Evolutionary conservation across 768 basidiomycete species (phyloP).

Genomic region (Boletellus ananas): DNA sequence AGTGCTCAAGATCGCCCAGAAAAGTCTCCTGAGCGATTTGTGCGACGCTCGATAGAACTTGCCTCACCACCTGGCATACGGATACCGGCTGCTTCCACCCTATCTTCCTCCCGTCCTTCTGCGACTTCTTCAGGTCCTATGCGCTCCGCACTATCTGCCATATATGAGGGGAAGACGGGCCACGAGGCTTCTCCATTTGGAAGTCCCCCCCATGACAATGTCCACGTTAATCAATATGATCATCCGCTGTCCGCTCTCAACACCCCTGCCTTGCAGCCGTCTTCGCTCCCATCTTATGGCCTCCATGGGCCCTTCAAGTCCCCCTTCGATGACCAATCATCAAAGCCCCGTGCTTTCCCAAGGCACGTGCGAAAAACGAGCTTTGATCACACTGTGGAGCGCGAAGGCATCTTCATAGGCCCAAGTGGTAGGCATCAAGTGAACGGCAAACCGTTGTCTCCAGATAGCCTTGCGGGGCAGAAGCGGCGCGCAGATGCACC

Average conservation of each 20-base stretch:
- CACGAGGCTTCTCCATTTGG: conserved; percentile 36
- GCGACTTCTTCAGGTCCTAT: conserved; percentile 37
- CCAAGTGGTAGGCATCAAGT: conserved; percentile 74
- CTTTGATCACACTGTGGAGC: conserved; percentile 87
- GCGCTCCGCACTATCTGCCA: conserved; percentile 43
- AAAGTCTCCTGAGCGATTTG: conserved; percentile 26
- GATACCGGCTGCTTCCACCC: conserved; percentile 41
- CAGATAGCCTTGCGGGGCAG: conserved; percentile 61
- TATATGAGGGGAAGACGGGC: conserved; percentile 44
- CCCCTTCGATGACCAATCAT: conserved; percentile 30
- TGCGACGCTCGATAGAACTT: conserved; percentile 20
- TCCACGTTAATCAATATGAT: conserved; percentile 34
- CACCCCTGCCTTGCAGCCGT: conserved; percentile 55
- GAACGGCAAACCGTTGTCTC: conserved; percentile 68
- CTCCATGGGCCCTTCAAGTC: conserved; percentile 51
- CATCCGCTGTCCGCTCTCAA: conserved; percentile 39
- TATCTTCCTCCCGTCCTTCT: conserved; percentile 46
- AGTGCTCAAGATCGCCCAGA: conserved; percentile 23
- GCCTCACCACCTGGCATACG: conserved; percentile 32
- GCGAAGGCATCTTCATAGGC: conserved; percentile 55
- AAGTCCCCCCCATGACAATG: conserved; percentile 28
- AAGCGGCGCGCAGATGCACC: conserved; percentile 83
- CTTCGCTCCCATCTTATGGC: conserved; percentile 72
- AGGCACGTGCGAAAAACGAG: conserved; percentile 90
- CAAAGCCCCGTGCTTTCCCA: conserved; percentile 59